Conservation (phyloP, 2,329 filamentous ascomycete genomes). For the Clonostachys rosea region DNA sequence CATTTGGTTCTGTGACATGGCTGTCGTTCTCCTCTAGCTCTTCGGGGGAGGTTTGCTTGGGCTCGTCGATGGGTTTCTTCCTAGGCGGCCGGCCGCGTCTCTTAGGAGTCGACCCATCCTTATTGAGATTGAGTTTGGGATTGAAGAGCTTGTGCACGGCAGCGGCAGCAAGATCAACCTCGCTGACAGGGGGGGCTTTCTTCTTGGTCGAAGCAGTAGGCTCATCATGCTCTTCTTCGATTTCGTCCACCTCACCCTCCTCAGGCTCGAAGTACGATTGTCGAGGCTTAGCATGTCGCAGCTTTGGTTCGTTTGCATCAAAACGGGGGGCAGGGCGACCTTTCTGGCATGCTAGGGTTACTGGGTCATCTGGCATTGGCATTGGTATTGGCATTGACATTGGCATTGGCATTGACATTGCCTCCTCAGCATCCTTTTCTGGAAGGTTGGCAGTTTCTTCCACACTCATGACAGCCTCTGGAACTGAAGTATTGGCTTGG, state of each 20-base stretch:
- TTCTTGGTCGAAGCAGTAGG: not conserved
- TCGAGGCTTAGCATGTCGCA: constrained; percentile 48
- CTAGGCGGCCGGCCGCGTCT: constrained; percentile 3
- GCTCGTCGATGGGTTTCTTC: too few species aligned
- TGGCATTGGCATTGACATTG: constrained; percentile 5
- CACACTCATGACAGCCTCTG: constrained; percentile 12
- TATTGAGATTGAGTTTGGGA: not conserved
- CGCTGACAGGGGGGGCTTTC: too few species aligned
- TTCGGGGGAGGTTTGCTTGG: too few species aligned
- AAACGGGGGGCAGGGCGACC: constrained; percentile 14
- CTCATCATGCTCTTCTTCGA: constrained; percentile 1
- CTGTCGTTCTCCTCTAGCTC: too few species aligned
- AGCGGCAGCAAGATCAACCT: constrained; percentile 28
- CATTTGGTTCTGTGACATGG: too few species aligned
- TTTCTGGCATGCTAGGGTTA: constrained; percentile 5
- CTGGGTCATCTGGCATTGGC: constrained; percentile 4
- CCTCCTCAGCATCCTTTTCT: constrained; percentile 6
- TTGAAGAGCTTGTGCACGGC: constrained; percentile 16
- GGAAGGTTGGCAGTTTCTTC: not conserved
- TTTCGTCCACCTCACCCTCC: constrained; percentile 23
- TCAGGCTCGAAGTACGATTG: constrained; percentile 45
- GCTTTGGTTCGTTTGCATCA: constrained; percentile 40
- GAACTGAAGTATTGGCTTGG: constrained; percentile 8
- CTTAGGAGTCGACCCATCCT: not conserved
- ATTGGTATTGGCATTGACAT: constrained; percentile 5